phyloP scores from a whole-genome alignment of 331 rosid genomes.

The Malus hybrid region DNA sequence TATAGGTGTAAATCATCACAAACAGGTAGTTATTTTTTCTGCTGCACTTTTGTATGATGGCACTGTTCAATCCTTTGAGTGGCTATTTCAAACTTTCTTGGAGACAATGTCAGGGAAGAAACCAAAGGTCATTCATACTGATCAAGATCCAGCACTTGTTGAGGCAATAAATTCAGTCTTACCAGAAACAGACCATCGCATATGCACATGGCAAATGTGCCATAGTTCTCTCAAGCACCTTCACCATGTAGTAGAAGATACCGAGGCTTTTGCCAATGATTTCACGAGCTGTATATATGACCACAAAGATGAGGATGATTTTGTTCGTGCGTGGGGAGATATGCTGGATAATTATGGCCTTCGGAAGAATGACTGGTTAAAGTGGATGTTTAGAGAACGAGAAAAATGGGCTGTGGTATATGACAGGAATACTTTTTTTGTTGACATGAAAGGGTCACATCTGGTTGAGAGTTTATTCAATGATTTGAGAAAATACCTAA shows the following conservation, averaged over 20 bases:
- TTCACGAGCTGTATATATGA: constrained; percentile 45
- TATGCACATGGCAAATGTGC: constrained; percentile 55
- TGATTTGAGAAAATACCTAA: constrained; percentile 28
- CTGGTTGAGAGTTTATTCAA: constrained; percentile 44
- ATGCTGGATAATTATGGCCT: constrained; percentile 47
- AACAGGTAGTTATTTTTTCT: constrained; percentile 46
- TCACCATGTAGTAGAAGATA: constrained; percentile 33
- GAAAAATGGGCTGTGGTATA: constrained; percentile 56
- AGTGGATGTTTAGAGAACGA: constrained; percentile 60
- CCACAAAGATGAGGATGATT: constrained; percentile 45
- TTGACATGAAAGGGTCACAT: constrained; percentile 44
- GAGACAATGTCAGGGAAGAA: constrained; percentile 47
- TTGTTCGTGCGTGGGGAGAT: constrained; percentile 42
- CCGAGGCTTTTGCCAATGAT: constrained; percentile 40
- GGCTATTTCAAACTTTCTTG: constrained; percentile 44
- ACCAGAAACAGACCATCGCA: constrained; percentile 35
- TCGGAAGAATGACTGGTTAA: constrained; percentile 57
- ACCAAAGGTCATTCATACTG: constrained; percentile 52
- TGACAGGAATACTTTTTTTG: constrained; percentile 41
- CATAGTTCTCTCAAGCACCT: constrained; percentile 51
- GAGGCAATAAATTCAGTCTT: constrained; percentile 47
- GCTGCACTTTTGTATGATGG: constrained; percentile 51
- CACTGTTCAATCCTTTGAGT: constrained; percentile 43
- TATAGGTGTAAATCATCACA: constrained; percentile 58
- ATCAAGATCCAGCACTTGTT: constrained; percentile 49